Percentiles rank a stretch among this genome's conserved stretches.
Conservation (phyloP, 2,329 filamentous ascomycete genomes). For the Ophiocordyceps camponoti-rufipedis region DNA sequence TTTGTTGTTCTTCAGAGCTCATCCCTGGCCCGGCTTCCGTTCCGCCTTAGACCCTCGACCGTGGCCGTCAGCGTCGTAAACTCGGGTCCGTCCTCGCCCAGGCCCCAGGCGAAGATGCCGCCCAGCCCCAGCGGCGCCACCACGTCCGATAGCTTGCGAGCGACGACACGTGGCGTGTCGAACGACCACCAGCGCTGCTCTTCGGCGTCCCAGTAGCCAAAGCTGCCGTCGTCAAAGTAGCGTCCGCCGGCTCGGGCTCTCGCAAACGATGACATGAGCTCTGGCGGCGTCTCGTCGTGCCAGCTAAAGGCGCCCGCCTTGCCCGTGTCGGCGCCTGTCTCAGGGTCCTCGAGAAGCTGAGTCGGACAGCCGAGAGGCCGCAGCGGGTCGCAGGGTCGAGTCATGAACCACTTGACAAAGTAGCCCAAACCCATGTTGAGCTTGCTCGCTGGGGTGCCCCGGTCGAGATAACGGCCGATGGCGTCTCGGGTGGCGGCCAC, state of each 20-base stretch:
- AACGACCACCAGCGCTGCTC: conserved; percentile 55
- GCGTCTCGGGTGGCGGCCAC: conserved; percentile 33
- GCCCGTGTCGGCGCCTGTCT: conserved; percentile 37
- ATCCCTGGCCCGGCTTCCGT: background rate
- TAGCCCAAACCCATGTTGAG: conserved; percentile 49
- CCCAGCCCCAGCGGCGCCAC: conserved; percentile 38
- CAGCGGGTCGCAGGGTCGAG: conserved; percentile 20
- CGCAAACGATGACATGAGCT: conserved; percentile 37
- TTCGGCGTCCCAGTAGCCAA: conserved; percentile 47
- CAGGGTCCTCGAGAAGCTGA: conserved; percentile 35
- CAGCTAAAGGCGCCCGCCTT: conserved; percentile 41
- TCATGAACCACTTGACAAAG: conserved; percentile 47
- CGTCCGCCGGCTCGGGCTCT: conserved; percentile 31
- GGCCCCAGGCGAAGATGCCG: conserved; percentile 58
- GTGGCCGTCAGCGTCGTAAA: conserved; percentile 23
- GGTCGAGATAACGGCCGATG: conserved; percentile 39
- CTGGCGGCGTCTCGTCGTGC: conserved; percentile 32
- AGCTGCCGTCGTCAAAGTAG: conserved; percentile 42
- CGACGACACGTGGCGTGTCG: conserved; percentile 44
- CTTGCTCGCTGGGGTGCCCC: conserved; percentile 30
- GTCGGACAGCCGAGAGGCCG: conserved; percentile 35
- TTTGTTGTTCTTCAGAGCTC: background rate
- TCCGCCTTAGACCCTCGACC: conserved; percentile 3
- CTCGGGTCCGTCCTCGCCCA: conserved; percentile 44
- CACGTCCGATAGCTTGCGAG: conserved; percentile 41